Conservation (phyloP, 164 flowering plant species). For the Cinnamomum chago region DNA sequence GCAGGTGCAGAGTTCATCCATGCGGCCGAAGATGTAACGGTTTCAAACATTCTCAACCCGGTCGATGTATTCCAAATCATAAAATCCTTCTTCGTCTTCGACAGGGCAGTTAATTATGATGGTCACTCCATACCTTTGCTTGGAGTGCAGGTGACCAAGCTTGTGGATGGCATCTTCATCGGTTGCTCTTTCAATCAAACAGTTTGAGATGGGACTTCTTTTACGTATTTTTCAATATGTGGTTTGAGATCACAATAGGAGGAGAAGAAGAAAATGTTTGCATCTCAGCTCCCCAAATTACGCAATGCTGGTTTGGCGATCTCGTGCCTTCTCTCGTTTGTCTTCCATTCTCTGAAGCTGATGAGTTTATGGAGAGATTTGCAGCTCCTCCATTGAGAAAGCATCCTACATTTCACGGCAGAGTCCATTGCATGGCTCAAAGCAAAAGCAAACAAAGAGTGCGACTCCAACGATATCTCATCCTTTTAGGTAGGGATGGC, state of each 20-base stretch:
- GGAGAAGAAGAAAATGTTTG: background rate
- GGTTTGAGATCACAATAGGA: slow-evolving; percentile 37
- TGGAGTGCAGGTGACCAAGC: too few relatives aligned
- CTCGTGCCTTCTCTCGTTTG: background rate
- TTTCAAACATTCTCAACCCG: too few relatives aligned
- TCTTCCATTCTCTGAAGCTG: background rate
- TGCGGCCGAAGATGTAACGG: too few relatives aligned
- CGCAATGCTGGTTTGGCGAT: background rate
- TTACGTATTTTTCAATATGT: slow-evolving; percentile 45
- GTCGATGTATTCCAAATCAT: too few relatives aligned
- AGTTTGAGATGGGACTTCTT: slow-evolving; percentile 52
- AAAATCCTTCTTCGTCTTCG: too few relatives aligned
- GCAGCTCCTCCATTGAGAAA: background rate
- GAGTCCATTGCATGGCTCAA: slow-evolving; percentile 1
- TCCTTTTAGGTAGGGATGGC: slow-evolving; percentile 4
- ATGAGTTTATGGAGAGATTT: background rate
- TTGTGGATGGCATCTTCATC: too few relatives aligned
- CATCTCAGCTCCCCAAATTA: background rate
- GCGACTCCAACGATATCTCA: slow-evolving; percentile 7
- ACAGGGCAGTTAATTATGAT: too few relatives aligned
- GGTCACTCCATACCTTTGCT: too few relatives aligned
- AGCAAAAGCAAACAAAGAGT: slow-evolving; percentile 10
- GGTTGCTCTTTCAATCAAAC: slow-evolving; percentile 46
- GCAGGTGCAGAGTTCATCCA: too few relatives aligned
- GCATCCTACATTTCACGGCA: slow-evolving; percentile 8